A percentile compares a stretch with the other conserved stretches of the same genome.
Evolutionary conservation across 345 rosid species (phyloP).

Genomic region (Arabidopsis arenosa): DNA sequence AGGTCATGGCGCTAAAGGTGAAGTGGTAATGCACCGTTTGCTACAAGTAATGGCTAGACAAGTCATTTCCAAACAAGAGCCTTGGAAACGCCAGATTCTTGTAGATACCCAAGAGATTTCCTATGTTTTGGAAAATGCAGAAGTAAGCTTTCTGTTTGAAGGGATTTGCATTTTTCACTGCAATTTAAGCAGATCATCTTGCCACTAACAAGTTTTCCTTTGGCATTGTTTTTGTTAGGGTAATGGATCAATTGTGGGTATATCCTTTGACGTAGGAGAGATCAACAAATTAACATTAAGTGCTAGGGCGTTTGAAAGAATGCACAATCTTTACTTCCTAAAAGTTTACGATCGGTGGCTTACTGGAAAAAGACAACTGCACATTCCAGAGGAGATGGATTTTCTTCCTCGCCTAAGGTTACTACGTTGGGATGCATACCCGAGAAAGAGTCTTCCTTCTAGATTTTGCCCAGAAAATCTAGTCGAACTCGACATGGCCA

Average conservation of each 20-base stretch:
- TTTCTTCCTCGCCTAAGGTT: not conserved
- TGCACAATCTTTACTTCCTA: constrained; percentile 30
- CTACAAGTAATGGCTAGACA: constrained; percentile 30
- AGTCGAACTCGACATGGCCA: not conserved
- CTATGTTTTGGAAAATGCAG: constrained; percentile 12
- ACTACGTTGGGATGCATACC: not conserved
- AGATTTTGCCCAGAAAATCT: not conserved
- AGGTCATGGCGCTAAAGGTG: no score
- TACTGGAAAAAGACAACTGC: not conserved
- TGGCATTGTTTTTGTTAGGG: not conserved
- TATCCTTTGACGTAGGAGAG: not conserved
- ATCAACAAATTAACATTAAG: not conserved
- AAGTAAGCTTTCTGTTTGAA: constrained; percentile 1
- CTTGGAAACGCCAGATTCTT: constrained; percentile 26
- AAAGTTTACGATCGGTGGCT: not conserved
- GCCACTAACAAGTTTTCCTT: not conserved
- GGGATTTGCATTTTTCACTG: no score
- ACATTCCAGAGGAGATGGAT: not conserved
- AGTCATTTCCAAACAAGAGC: constrained; percentile 13
- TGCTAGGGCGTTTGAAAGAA: constrained; percentile 1
- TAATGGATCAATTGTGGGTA: not conserved
- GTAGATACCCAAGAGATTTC: constrained; percentile 25
- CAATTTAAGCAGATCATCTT: not conserved
- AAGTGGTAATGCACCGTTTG: constrained; percentile 36
- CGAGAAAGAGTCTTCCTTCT: not conserved